Evolutionary conservation across 2,329 filamentous ascomycete species (phyloP), one percentile per base, ranked within the genome.

Genomic region (Talaromyces albobiverticillius): DNA sequence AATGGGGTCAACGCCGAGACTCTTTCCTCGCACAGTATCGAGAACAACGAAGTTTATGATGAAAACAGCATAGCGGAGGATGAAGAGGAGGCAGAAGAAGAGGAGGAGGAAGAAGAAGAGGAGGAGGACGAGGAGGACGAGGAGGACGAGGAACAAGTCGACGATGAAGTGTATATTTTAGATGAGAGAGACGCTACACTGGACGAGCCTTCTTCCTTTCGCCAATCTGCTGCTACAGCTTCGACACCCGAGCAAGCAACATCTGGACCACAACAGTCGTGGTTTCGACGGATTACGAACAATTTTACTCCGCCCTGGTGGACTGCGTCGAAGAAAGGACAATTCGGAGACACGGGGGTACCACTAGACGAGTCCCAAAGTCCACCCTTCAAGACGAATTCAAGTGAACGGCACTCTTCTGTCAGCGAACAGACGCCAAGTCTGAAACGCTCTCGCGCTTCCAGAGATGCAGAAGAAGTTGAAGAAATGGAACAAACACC

Each of bases 271-370:
- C 62, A 63, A 49, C 66, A 69, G 57, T 68, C 70, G 55, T 74
- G 69, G 72, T 71, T 72, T 48, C 62, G 66, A 51, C 67, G 59
- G 18, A 38, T 64, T 25, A 60, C 62, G 4, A 51, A 57, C 41
- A 53, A 41, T 36, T 57, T 59, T 20, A 59, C 57, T 32, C 57
- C 57, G 23, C 43, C 36, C 11, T 59, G 51, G 51, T 59, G 57
- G 57, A 48, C 50, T 36, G 36, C 46, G 25, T 36, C 47, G 16
- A 51, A 54, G n/a, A 43, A 46, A 38, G 41, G 40, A 11, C 36
- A 48, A 5, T n/a, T 42, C 20, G 6, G 25, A n/a, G 40, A 22
- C 13, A 11, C 51, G 10, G 55, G 51, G 22, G 13, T 23, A 2
- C 48, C 50, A 11, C 13, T 51, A 9, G 55, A 57, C 31, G 55